Percentiles rank a stretch among this genome's conserved stretches.
These are phyloP conservation scores for Alternaria gansuensis DNA, from an alignment of 2,329 filamentous ascomycete genomes.

Conservation along the genomic window DNA sequence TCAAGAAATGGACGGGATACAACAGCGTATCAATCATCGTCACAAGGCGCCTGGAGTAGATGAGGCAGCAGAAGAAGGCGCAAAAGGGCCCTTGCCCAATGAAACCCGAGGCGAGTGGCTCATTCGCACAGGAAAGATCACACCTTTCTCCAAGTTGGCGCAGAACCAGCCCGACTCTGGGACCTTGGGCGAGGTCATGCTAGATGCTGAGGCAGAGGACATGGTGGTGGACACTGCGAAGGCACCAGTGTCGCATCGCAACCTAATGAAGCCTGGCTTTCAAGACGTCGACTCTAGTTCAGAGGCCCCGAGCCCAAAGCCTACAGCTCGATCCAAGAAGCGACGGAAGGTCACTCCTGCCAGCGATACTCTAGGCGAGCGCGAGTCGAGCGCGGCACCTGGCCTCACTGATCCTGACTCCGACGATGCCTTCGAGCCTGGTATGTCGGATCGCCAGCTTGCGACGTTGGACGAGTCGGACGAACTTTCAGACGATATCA, in stretches of 20 bases:
- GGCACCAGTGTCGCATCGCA: conserved; percentile 57
- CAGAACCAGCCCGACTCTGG: conserved; percentile 71
- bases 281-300: conserved; percentile 42
- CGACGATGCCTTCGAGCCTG: conserved; percentile 55
- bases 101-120: conserved; percentile 89
- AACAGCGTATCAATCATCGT: conserved; percentile 79
- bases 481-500: conserved; percentile 44
- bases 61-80: conserved; percentile 55
- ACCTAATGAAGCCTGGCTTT: conserved; percentile 61
- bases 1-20: conserved; percentile 81
- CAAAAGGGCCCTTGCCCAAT: conserved; percentile 72
- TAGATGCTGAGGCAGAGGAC: conserved; percentile 80
- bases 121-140: conserved; percentile 96
- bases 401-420: conserved; percentile 47
- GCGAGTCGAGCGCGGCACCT: conserved; percentile 29
- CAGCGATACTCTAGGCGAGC: conserved; percentile 24
- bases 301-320: conserved; percentile 44
- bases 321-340: conserved; percentile 51
- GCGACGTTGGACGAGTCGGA: conserved; percentile 53
- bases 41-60: conserved; percentile 64
- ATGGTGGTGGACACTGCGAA: conserved; percentile 58
- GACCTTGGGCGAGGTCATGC: conserved; percentile 77
- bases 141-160: conserved; percentile 85
- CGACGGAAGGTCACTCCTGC: conserved; percentile 43
- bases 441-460: conserved; percentile 52